phyloP scores from a whole-genome alignment of 2,329 filamentous ascomycete genomes.

The Ophiostoma sp. region DNA sequence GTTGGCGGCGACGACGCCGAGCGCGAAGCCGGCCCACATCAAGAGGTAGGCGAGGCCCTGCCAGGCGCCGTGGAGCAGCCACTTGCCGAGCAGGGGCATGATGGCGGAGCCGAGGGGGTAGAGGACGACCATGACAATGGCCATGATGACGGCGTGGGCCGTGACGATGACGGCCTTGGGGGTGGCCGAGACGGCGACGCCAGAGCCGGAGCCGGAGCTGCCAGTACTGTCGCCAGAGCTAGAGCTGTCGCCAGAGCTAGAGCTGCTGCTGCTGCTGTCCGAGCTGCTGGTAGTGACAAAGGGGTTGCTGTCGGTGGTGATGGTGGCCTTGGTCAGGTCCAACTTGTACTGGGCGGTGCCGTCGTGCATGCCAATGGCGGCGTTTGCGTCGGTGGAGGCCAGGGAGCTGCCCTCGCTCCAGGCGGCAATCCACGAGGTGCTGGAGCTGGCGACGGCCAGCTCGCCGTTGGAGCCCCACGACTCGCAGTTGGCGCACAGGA shows the following conservation, averaged over 20 bases:
- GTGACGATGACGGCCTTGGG: conserved; percentile 30
- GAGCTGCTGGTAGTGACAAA: conserved; percentile 36
- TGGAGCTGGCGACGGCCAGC: conserved; percentile 40
- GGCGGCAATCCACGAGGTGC: conserved; percentile 49
- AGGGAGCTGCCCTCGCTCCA: conserved; percentile 47
- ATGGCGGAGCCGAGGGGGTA: conserved; percentile 57
- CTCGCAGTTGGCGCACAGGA: conserved; percentile 51
- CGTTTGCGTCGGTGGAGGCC: conserved; percentile 39
- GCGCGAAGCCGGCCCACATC: conserved; percentile 56
- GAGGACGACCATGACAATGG: conserved; percentile 51
- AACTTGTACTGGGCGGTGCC: conserved; percentile 41
- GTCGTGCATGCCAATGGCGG: conserved; percentile 45
- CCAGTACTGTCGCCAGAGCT: conserved; percentile 19
- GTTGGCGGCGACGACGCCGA: conserved; percentile 48
- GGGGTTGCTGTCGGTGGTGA: conserved; percentile 48
- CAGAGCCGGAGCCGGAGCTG: conserved; percentile 1
- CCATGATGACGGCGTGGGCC: conserved; percentile 58
- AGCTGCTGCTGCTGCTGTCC: conserved; percentile 15
- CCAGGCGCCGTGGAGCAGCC: conserved; percentile 52
- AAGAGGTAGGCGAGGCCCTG: conserved; percentile 51
- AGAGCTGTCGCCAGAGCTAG: neutral
- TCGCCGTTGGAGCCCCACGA: conserved; percentile 40
- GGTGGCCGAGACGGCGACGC: neutral
- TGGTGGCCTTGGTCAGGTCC: conserved; percentile 45
- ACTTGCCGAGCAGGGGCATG: conserved; percentile 55